phyloP scores from a whole-genome alignment of 495 filamentous ascomycete genomes.

The Talaromyces nanjingensis region DNA sequence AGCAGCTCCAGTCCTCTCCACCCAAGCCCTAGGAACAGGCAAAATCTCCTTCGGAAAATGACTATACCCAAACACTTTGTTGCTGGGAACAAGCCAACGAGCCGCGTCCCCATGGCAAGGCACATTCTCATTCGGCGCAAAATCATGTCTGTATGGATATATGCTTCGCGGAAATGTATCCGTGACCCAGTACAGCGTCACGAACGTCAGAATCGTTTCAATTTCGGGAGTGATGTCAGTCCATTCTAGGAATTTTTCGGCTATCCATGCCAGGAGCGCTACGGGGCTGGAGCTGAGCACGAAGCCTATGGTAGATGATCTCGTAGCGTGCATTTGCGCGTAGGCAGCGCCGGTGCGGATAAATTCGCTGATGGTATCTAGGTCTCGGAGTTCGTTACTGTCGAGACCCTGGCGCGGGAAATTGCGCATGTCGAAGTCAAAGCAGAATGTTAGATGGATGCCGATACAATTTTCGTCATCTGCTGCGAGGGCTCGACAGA shows the following conservation, averaged over 20 bases:
- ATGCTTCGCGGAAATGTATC: slow-evolving; percentile 40
- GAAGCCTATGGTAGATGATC: slow-evolving; percentile 46
- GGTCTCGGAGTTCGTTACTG: slow-evolving; percentile 25
- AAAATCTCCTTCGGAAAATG: slow-evolving; percentile 41
- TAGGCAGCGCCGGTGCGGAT: slow-evolving; percentile 26
- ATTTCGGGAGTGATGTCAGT: slow-evolving; percentile 33
- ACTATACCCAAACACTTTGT: slow-evolving; percentile 42
- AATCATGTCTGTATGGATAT: slow-evolving; percentile 21
- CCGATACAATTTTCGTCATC: slow-evolving; percentile 17
- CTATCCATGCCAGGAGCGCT: slow-evolving; percentile 53
- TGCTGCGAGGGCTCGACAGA: slow-evolving; percentile 28
- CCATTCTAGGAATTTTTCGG: slow-evolving; percentile 56
- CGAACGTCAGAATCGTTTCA: slow-evolving; percentile 40
- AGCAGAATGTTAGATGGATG: slow-evolving; percentile 2
- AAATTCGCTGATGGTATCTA: slow-evolving; percentile 30
- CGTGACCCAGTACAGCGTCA: slow-evolving; percentile 54
- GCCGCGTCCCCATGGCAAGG: slow-evolving; percentile 24
- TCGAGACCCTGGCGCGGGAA: slow-evolving; percentile 14
- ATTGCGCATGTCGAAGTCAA: neutral
- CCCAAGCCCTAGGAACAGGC: slow-evolving; percentile 32
- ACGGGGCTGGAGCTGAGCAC: slow-evolving; percentile 45
- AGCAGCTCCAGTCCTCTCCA: slow-evolving; percentile 17
- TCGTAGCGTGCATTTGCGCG: slow-evolving; percentile 43
- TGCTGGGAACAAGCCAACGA: neutral
- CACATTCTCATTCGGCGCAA: slow-evolving; percentile 39